Evolutionary conservation across 2,329 filamentous ascomycete genomes (phyloP), one percentile per base, ranked within the genome.

Genomic region (Davidsoniella virescens): DNA sequence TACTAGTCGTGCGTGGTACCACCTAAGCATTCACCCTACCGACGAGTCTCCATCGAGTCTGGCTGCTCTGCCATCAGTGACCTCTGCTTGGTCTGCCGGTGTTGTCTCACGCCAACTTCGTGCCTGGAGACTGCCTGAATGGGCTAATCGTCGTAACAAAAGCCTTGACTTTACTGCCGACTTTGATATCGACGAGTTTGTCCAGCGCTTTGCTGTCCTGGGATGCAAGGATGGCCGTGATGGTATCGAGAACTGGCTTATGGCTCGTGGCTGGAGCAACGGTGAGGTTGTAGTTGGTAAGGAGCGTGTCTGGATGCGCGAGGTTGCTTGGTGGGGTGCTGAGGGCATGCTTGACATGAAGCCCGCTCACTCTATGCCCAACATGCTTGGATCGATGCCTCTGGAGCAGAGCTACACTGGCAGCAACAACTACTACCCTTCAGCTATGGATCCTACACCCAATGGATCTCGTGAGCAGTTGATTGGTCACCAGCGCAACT

Each of bases 221-320:
- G 92, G 92, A 12, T 98, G 92, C 63, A 78, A 82, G 57, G 87
- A 94, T 56, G 92, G 92, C 51, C 80, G 79, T 55, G 92, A 98
- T 55, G 92, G 90, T 44, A 87, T 95, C 49, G 87, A 96, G 61
- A 93, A 76, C 59, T 98, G 90, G 87, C 74, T 93, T 52, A 73
- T 96, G 46, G 88, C 96, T 65, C 80, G 92, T 52, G 92, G 92
- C 1, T 98, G 92, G 92, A 95, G 87, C 67, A 98, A 98, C 58
- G 92, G 92, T 38, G 92, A 96, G 65, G 87, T 96, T 2, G 79
- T 94, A 4, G 72, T 96, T 29, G 92, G 92, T 50, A 81, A 80
- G 52, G 87, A 96, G 64, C 84, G 92, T 29, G 80, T 98, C 40
- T 98, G 92, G 92, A 88, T 96, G 70, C 78, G 90, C 46, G 92